These are phyloP conservation scores for Beauveria brongniartii DNA, from an alignment of 2,329 filamentous ascomycete species.

Conservation along the genomic window DNA sequence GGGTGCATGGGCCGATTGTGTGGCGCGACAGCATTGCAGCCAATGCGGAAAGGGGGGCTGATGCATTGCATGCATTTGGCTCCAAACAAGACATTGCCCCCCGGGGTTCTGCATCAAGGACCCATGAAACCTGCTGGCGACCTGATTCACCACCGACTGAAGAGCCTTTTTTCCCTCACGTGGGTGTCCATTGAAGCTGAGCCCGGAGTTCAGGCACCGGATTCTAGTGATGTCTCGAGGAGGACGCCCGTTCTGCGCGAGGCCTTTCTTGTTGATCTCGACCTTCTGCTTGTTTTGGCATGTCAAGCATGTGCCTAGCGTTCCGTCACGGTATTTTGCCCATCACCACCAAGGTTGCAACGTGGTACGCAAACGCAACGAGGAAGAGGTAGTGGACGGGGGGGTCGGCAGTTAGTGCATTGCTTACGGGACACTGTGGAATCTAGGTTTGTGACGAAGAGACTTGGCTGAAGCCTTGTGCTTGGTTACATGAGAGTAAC, in stretches of 20 bases:
- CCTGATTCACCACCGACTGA: not conserved
- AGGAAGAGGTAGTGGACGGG: not conserved
- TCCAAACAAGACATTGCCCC: not conserved
- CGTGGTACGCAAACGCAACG: not conserved
- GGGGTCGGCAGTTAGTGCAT: not conserved
- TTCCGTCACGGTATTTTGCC: not conserved
- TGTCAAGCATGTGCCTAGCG: not conserved
- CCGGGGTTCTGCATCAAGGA: not conserved
- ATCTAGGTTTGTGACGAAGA: not conserved
- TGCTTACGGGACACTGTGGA: not conserved
- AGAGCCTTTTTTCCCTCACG: not conserved
- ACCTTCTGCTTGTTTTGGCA: not conserved
- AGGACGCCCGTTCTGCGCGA: not conserved
- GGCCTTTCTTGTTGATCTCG: not conserved
- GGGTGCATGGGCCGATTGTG: not conserved
- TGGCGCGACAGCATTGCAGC: not conserved
- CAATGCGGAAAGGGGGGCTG: not conserved
- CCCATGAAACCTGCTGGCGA: not conserved
- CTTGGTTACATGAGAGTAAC: not conserved
- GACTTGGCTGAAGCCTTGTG: not conserved
- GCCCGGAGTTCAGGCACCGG: not conserved
- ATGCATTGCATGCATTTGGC: constrained; percentile 4
- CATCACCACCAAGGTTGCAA: not conserved
- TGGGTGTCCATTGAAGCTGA: not conserved
- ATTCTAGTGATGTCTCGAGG: not conserved